These are phyloP conservation scores for Penicillium canescens DNA, from an alignment of 495 filamentous ascomycete genomes.

Conservation along the genomic window DNA sequence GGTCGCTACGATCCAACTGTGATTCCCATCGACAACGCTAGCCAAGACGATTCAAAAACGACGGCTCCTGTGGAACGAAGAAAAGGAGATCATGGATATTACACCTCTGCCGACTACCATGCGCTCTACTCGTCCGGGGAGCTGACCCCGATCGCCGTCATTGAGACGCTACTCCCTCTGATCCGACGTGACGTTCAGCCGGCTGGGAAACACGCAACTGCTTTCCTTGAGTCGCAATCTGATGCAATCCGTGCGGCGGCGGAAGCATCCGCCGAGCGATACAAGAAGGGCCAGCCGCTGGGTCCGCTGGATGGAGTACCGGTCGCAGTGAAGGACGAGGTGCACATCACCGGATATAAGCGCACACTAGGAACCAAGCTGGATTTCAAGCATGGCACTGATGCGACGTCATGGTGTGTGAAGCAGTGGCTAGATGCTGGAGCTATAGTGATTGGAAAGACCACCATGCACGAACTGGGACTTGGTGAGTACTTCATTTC, in stretches of 20 bases:
- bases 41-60: constrained; percentile 33
- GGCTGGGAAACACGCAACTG: constrained; percentile 60
- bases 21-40: constrained; percentile 55
- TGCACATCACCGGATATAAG: constrained; percentile 71
- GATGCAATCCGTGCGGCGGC: constrained; percentile 67
- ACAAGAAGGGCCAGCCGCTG: constrained; percentile 60
- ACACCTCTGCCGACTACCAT: constrained; percentile 76
- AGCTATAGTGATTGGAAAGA: constrained; percentile 80
- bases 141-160: constrained; percentile 70
- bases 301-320: constrained; percentile 81
- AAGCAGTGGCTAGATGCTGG: constrained; percentile 74
- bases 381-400: constrained; percentile 51
- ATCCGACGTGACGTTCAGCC: constrained; percentile 58
- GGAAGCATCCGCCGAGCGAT: constrained; percentile 67
- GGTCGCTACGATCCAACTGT: constrained; percentile 84
- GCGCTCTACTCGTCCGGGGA: constrained; percentile 66
- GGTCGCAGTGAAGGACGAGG: constrained; percentile 83
- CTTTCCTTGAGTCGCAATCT: constrained; percentile 63
- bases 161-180: constrained; percentile 66
- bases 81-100: constrained; percentile 50
- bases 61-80: constrained; percentile 25
- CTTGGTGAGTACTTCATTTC: constrained; percentile 46
- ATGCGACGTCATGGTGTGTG: constrained; percentile 71
- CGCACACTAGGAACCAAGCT: constrained; percentile 61
- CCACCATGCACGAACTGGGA: constrained; percentile 91